phyloP scores from a whole-genome alignment of 73 alveolate genomes.

The Uronychia setigera region DNA sequence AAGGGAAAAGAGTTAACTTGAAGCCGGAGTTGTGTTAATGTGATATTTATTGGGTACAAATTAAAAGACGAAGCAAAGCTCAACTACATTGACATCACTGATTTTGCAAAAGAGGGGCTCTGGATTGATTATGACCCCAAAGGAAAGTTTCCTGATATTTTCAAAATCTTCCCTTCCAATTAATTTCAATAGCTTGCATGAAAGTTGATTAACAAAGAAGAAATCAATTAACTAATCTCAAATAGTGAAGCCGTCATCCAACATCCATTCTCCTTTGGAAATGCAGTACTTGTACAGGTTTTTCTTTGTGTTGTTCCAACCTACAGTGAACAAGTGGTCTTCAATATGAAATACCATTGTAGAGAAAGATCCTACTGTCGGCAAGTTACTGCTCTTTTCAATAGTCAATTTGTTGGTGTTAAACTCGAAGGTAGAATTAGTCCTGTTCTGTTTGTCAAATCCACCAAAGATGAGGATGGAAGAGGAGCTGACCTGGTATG shows the following conservation, averaged over 20 bases:
- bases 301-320: conserved; percentile 67
- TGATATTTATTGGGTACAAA: background rate
- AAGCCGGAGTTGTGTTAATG: background rate
- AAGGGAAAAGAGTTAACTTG: background rate
- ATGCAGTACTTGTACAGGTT: conserved; percentile 50
- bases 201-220: too few species aligned
- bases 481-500: conserved; percentile 54
- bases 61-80: background rate
- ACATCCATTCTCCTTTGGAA: conserved; percentile 40
- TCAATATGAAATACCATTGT: conserved; percentile 64
- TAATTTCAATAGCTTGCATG: too few species aligned
- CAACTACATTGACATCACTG: background rate
- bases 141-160: too few species aligned
- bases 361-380: conserved; percentile 63
- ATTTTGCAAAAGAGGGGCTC: too few species aligned
- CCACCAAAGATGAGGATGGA: conserved; percentile 57
- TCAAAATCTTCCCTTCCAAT: too few species aligned
- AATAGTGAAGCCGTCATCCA: conserved; percentile 59
- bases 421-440: conserved; percentile 55
- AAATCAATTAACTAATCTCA: conserved; percentile 13
- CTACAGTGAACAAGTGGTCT: conserved; percentile 53
- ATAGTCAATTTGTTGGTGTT: conserved; percentile 49
- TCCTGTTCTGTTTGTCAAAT: conserved; percentile 53
- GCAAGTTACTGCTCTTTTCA: conserved; percentile 45
- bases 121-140: too few species aligned